Percentiles rank a stretch among this genome's conserved stretches.
Evolutionary conservation across 2,329 filamentous ascomycete genomes (phyloP).

Genomic region (Cryphonectria naterciae): DNA sequence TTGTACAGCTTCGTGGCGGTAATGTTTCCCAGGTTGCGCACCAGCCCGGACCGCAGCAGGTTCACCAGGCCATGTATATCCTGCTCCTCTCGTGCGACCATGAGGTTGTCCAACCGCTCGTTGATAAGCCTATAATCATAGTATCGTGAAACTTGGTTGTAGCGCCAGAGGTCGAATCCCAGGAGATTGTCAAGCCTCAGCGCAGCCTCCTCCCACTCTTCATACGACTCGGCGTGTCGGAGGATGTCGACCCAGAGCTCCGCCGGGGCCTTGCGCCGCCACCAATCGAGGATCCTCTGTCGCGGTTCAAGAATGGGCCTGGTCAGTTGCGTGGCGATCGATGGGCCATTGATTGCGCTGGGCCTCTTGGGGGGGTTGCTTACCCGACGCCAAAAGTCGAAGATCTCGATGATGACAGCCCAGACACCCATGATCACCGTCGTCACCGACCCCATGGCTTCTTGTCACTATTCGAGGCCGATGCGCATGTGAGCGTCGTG

Average conservation of each 20-base stretch:
- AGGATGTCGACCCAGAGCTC: constrained; percentile 70
- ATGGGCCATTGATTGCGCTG: background rate
- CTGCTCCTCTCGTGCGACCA: constrained; percentile 37
- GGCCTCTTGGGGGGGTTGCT: constrained; percentile 28
- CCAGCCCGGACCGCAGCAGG: constrained; percentile 75
- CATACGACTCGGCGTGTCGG: constrained; percentile 69
- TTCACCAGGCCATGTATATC: constrained; percentile 78
- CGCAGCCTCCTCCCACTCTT: constrained; percentile 87
- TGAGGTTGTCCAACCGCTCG: constrained; percentile 72
- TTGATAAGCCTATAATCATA: constrained; percentile 89
- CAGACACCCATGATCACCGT: constrained; percentile 53
- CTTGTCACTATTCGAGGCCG: background rate
- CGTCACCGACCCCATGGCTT: constrained; percentile 27
- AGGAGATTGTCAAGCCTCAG: constrained; percentile 80
- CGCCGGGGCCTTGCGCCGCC: constrained; percentile 64
- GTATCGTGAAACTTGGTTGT: constrained; percentile 76
- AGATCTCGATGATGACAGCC: constrained; percentile 64
- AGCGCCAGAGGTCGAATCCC: constrained; percentile 83
- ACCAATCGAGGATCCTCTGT: constrained; percentile 72
- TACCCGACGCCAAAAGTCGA: constrained; percentile 66
- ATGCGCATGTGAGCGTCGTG: constrained; percentile 18
- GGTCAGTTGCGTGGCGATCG: constrained; percentile 8
- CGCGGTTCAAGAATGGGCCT: background rate
- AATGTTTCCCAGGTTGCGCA: constrained; percentile 91
- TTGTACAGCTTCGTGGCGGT: constrained; percentile 82